A percentile compares a stretch with the other conserved stretches of the same genome.
Evolutionary conservation across 768 basidiomycete species (phyloP).

Genomic region (Floccularia luteovirens): DNA sequence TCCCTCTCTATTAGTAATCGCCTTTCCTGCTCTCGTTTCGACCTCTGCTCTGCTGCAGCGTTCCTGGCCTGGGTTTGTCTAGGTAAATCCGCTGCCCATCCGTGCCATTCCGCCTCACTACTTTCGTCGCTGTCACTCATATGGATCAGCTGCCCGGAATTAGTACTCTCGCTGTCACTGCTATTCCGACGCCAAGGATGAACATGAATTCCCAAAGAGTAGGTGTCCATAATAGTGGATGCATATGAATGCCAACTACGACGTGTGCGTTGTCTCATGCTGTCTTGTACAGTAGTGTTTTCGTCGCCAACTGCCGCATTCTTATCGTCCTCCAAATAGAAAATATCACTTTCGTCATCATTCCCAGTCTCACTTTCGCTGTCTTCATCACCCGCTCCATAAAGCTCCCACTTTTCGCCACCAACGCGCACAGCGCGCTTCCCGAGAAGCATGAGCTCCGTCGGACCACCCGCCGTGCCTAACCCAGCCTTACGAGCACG

Average conservation of each 20-base stretch:
- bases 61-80: slow-evolving; percentile 17
- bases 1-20: background rate
- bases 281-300: background rate
- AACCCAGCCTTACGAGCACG: slow-evolving; percentile 51
- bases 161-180: slow-evolving; percentile 5
- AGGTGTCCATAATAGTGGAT: slow-evolving; percentile 6
- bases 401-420: too few relatives aligned
- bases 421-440: background rate
- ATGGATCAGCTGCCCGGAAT: slow-evolving; percentile 14
- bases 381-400: slow-evolving; percentile 14
- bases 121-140: slow-evolving; percentile 32
- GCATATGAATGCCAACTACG: too few relatives aligned
- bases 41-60: background rate
- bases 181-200: slow-evolving; percentile 1
- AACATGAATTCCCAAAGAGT: slow-evolving; percentile 4
- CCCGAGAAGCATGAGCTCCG: slow-evolving; percentile 33
- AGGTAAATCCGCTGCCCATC: slow-evolving; percentile 54
- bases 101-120: slow-evolving; percentile 59
- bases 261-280: too few relatives aligned
- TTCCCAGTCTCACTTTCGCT: slow-evolving; percentile 1
- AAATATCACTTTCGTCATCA: background rate
- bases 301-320: background rate
- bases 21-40: background rate
- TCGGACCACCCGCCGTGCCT: slow-evolving; percentile 46
- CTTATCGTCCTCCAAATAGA: slow-evolving; percentile 10